Conservation (phyloP, 2,329 filamentous ascomycete species). For the Passalora sequoiae region DNA sequence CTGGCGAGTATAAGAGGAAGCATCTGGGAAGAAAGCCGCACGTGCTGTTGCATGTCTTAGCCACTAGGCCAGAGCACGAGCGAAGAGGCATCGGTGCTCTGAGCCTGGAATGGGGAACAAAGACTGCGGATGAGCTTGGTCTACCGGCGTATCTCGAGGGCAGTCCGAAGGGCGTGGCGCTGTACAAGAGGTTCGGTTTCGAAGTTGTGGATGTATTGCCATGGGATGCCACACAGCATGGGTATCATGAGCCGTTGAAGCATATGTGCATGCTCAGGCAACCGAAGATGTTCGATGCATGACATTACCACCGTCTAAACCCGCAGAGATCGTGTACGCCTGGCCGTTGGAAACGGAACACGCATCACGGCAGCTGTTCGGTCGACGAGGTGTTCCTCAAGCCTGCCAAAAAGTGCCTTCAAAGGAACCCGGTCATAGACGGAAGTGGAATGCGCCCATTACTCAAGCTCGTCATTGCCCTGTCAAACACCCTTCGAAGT, state of each 20-base stretch:
- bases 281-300: no score
- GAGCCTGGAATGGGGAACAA: constrained; percentile 37
- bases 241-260: constrained; percentile 21
- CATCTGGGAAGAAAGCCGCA: constrained; percentile 27
- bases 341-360: no score
- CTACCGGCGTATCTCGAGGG: constrained; percentile 39
- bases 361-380: no score
- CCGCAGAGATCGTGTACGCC: no score
- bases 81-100: constrained; percentile 37
- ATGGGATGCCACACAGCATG: constrained; percentile 29
- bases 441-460: no score
- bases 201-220: constrained; percentile 24
- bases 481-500: no score
- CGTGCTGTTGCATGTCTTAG: constrained; percentile 28
- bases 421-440: no score
- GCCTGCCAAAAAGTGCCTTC: no score
- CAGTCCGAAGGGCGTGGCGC: constrained; percentile 32
- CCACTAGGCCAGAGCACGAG: constrained; percentile 38
- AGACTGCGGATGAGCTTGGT: constrained; percentile 37
- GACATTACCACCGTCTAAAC: no score
- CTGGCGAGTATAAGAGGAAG: constrained; percentile 19
- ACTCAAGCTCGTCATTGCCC: no score
- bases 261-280: constrained; percentile 27
- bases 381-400: no score
- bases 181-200: constrained; percentile 40